phyloP scores from a whole-genome alignment of 2,329 filamentous ascomycete species.

The Exophiala sideris region DNA sequence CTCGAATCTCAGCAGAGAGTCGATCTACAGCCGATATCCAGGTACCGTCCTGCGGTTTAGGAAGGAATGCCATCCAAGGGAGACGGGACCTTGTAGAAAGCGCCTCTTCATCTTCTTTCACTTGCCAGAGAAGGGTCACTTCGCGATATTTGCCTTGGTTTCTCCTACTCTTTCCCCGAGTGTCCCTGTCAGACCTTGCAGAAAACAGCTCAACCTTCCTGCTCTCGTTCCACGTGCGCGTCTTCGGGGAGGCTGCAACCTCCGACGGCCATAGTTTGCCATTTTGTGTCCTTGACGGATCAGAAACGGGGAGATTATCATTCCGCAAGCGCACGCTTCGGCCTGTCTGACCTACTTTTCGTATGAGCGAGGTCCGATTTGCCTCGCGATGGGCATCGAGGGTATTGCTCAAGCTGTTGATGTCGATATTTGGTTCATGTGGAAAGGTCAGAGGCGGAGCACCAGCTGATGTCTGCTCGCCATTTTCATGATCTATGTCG shows the following conservation, averaged over 20 bases:
- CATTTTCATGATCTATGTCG: not conserved
- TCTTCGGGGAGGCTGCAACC: no score
- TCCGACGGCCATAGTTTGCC: not conserved
- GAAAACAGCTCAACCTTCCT: no score
- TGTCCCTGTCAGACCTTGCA: no score
- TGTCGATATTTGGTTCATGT: conserved; percentile 25
- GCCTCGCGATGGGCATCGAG: conserved; percentile 35
- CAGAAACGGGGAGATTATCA: not conserved
- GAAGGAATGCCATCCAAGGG: conserved; percentile 15
- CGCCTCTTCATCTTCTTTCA: conserved; percentile 4
- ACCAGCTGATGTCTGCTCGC: not conserved
- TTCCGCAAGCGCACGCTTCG: not conserved
- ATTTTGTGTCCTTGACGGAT: not conserved
- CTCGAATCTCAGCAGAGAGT: conserved; percentile 46
- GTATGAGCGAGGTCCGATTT: conserved; percentile 32
- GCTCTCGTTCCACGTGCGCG: no score
- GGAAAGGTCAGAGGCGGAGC: not conserved
- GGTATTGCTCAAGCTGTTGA: conserved; percentile 33
- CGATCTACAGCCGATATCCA: conserved; percentile 20
- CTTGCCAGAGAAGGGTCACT: conserved; percentile 18
- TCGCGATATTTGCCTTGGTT: conserved; percentile 15
- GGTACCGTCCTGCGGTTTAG: not conserved
- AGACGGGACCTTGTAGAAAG: conserved; percentile 8
- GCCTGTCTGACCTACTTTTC: conserved; percentile 18
- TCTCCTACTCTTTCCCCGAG: not conserved